A percentile compares a stretch with the other conserved stretches of the same genome.
Evolutionary conservation across 2,329 filamentous ascomycete species (phyloP).

Genomic region (Coniella vitis): DNA sequence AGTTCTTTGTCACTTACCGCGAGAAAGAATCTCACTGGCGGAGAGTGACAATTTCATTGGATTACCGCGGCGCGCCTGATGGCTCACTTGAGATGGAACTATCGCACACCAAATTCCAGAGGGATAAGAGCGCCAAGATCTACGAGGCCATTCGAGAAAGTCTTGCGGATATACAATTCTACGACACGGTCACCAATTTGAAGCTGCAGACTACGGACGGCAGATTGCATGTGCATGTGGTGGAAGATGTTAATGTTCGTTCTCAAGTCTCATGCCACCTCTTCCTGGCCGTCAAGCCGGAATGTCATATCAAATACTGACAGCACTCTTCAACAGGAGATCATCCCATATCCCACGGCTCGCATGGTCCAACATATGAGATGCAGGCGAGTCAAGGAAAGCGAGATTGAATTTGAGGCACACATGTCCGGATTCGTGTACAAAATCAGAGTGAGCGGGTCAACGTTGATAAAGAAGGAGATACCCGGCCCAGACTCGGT

Average conservation of each 20-base stretch:
- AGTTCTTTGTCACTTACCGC: constrained; percentile 95
- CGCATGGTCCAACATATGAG: constrained; percentile 67
- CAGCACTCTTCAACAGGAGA: constrained; percentile 48
- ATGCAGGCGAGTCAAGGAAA: constrained; percentile 61
- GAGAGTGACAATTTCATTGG: constrained; percentile 84
- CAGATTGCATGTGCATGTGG: constrained; percentile 89
- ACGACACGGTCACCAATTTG: constrained; percentile 90
- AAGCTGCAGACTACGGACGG: constrained; percentile 86
- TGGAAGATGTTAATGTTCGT: constrained; percentile 81
- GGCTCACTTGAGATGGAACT: constrained; percentile 84
- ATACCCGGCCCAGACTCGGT: constrained; percentile 93
- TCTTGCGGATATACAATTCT: constrained; percentile 89
- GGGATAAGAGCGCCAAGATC: constrained; percentile 87
- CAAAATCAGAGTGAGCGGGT: constrained; percentile 67
- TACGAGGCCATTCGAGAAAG: constrained; percentile 94
- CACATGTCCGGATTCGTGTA: constrained; percentile 98
- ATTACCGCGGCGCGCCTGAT: constrained; percentile 74
- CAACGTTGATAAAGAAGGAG: constrained; percentile 88
- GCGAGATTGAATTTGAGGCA: constrained; percentile 74
- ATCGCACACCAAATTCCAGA: constrained; percentile 68
- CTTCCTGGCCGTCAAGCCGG: not conserved
- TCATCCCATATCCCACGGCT: constrained; percentile 75
- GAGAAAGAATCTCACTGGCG: constrained; percentile 74
- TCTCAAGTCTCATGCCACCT: too few relatives aligned
- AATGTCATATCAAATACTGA: constrained; percentile 1